Evolutionary conservation across 2,329 filamentous ascomycete species (phyloP).

Genomic region (Colletotrichum sp.): DNA sequence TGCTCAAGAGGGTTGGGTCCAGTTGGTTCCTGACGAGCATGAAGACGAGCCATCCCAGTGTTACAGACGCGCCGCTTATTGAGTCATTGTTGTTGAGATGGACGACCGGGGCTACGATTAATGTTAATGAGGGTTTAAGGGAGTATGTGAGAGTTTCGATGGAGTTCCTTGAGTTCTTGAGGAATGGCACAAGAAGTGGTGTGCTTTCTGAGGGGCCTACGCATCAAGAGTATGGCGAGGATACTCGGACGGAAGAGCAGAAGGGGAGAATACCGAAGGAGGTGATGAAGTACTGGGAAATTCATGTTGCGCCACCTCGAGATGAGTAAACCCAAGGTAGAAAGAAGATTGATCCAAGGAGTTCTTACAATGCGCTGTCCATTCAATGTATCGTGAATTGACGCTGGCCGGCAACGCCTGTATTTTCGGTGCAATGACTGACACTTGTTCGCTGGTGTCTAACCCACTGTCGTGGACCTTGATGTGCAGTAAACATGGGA

Average conservation of each 20-base stretch:
- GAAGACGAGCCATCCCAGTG: constrained; percentile 64
- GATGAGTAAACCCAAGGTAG: background rate
- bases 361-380: background rate
- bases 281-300: constrained; percentile 43
- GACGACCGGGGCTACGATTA: constrained; percentile 64
- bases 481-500: background rate
- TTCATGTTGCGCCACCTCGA: constrained; percentile 36
- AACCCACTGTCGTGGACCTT: background rate
- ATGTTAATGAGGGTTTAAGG: constrained; percentile 57
- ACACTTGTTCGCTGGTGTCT: background rate
- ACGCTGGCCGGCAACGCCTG: background rate
- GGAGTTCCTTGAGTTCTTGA: constrained; percentile 59
- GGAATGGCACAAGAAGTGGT: constrained; percentile 43
- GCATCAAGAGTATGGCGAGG: constrained; percentile 37
- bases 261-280: constrained; percentile 32
- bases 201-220: constrained; percentile 56
- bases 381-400: background rate
- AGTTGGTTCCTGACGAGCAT: constrained; percentile 60
- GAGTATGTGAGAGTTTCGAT: constrained; percentile 65
- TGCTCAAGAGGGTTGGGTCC: constrained; percentile 44
- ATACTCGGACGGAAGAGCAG: constrained; percentile 42
- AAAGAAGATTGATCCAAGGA: background rate
- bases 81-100: constrained; percentile 64
- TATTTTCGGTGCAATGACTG: background rate
- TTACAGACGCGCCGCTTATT: constrained; percentile 70